Evolutionary conservation across 495 filamentous ascomycete species (phyloP), one percentile per base, ranked within the genome.

Genomic region (Polyplosphaeria fusca): DNA sequence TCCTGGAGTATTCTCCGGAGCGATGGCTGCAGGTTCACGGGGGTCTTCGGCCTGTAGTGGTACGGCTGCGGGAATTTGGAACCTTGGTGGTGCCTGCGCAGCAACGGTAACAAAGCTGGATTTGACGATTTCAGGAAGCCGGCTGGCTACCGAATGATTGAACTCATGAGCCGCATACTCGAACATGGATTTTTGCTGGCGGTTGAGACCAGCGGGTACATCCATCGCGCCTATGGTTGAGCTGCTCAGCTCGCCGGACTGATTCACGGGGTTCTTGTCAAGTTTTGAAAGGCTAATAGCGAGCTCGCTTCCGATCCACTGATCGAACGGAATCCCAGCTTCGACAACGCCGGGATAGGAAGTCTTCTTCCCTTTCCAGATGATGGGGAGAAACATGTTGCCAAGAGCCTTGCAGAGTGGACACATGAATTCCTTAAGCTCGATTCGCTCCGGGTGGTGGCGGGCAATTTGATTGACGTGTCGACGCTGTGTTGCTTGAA

Each of bases 331-430:
- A 0, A 61, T 71, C 4, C 79, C 65, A 1, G 82, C 67, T 24
- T 81, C 76, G 43, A 95, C 59, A 4, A 81, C 76, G 2, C 86
- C 86, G 0, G 88, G 85, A 60, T 88, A 87, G 1, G 80, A 77
- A 65, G 93, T 88, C 58, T 91, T 86, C 67, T 96, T 89, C 20
- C 86, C 86, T 63, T 89, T 90, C 94, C 94, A 99, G 27, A 93
- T 87, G 44, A 97, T 91, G 1, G 94, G 94, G 26, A 99, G 71
- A 74, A 99, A 97, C 5, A 88, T 80, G 66, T 99, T 99, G 2
- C 94, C 93, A 5, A 97, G 79, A 1, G 94, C 94, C 71, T 97
- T 99, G 75, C 93, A 99, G 12, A 99, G 78, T n/a, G 93, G 93
- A 61, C 93, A 99, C 23, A 95, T 86, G 63, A 97, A 99, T 58